Conservation (phyloP, 768 basidiomycete genomes). For the Termitomyces heimii region DNA sequence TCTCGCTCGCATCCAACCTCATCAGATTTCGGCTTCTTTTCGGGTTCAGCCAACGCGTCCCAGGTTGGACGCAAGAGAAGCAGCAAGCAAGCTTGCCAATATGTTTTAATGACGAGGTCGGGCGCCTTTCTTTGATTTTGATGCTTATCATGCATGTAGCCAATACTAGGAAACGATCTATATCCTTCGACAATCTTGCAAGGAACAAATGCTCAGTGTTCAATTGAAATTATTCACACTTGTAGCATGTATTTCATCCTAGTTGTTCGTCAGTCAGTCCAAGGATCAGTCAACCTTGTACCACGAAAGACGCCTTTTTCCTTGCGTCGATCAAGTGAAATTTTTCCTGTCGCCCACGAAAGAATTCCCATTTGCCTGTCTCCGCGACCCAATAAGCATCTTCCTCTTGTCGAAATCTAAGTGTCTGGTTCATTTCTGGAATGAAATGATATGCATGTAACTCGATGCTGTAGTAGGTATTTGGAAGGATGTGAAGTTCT, state of each 20-base stretch:
- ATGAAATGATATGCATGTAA: slow-evolving; percentile 44
- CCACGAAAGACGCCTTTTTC: slow-evolving; percentile 8
- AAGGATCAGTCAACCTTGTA: slow-evolving; percentile 15
- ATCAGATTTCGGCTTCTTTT: slow-evolving; percentile 68
- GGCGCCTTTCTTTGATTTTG: not conserved
- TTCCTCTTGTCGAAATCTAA: slow-evolving; percentile 40
- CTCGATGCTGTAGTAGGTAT: slow-evolving; percentile 51
- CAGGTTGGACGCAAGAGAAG: slow-evolving; percentile 77
- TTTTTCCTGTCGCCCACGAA: slow-evolving; percentile 42
- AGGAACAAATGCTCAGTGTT: not conserved
- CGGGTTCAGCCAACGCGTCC: slow-evolving; percentile 66
- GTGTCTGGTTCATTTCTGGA: slow-evolving; percentile 40
- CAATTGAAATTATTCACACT: not conserved
- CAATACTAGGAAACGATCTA: not conserved
- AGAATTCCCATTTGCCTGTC: slow-evolving; percentile 39
- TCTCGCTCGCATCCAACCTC: slow-evolving; percentile 53
- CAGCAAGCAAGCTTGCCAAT: slow-evolving; percentile 86
- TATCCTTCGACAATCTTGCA: not conserved
- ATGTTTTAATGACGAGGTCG: slow-evolving; percentile 50
- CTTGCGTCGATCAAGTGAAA: slow-evolving; percentile 3
- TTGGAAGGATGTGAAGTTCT: slow-evolving; percentile 38
- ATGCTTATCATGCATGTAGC: not conserved
- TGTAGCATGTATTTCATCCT: not conserved
- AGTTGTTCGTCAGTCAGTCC: not conserved
- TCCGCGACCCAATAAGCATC: slow-evolving; percentile 35